These are phyloP conservation scores for Moelleriella libera DNA, from an alignment of 2,329 filamentous ascomycete species.

Conservation along the genomic window DNA sequence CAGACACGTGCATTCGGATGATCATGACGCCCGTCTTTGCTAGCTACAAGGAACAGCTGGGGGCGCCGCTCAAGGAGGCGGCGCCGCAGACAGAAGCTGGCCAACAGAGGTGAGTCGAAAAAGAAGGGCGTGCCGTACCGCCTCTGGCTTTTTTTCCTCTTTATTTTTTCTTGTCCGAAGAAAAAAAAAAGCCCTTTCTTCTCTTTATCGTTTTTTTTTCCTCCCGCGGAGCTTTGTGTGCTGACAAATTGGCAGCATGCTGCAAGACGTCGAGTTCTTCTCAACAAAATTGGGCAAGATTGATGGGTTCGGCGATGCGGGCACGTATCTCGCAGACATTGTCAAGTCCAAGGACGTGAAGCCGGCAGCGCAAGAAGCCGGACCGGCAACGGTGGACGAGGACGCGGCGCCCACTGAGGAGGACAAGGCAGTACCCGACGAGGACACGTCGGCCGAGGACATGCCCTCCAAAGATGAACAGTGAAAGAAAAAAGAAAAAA, in stretches of 20 bases:
- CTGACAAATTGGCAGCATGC: slow-evolving; percentile 39
- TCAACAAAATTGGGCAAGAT: slow-evolving; percentile 58
- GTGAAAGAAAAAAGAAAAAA: not conserved
- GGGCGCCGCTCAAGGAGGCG: slow-evolving; percentile 52
- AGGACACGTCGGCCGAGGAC: not conserved
- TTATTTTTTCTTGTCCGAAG: not conserved
- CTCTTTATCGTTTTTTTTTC: not conserved
- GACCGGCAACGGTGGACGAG: slow-evolving; percentile 7
- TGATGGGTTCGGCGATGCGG: slow-evolving; percentile 64
- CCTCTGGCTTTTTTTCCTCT: not conserved
- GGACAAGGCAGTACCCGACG: not conserved
- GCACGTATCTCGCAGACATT: slow-evolving; percentile 52
- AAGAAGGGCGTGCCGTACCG: not conserved
- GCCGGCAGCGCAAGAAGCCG: slow-evolving; percentile 5
- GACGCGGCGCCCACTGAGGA: not conserved
- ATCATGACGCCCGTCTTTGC: slow-evolving; percentile 81
- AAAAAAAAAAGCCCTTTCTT: too few species aligned
- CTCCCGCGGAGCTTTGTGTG: not conserved
- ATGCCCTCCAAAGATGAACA: not conserved
- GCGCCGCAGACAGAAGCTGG: slow-evolving; percentile 52
- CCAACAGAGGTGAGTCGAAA: slow-evolving; percentile 49
- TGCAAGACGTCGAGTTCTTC: slow-evolving; percentile 63
- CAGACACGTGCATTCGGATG: slow-evolving; percentile 59
- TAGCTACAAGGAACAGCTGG: slow-evolving; percentile 69
- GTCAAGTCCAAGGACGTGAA: slow-evolving; percentile 43